Conservation (phyloP, 1,284 basidiomycete genomes). For the Rhodotorula mucilaginosa region DNA sequence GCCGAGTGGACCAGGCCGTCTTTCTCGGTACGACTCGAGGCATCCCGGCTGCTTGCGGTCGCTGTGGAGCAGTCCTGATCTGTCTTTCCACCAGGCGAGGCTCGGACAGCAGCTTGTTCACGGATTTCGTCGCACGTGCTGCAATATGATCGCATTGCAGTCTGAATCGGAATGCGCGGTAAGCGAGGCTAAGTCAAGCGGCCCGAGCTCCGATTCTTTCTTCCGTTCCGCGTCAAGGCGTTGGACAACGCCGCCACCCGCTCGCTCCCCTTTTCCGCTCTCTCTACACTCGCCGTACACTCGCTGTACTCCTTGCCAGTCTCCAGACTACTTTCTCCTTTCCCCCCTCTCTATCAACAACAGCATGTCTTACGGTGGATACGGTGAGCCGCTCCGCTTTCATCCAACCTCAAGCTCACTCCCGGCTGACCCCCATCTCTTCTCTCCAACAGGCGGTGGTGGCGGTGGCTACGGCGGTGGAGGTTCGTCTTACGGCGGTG, state of each 20-base stretch:
- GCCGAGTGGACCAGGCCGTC: conserved; percentile 73
- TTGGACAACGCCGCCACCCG: no score
- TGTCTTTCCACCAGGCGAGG: no score
- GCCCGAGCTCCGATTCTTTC: no score
- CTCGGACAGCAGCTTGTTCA: no score
- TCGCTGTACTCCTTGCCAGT: not conserved
- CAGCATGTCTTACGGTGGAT: conserved; percentile 39
- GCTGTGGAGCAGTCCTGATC: no score
- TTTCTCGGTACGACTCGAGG: conserved; percentile 58
- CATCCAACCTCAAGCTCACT: not conserved
- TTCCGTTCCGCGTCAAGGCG: no score
- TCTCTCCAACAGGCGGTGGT: conserved; percentile 12
- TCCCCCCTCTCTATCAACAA: not conserved
- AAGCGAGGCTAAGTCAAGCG: no score
- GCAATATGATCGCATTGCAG: no score
- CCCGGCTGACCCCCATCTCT: not conserved
- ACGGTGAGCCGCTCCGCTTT: conserved; percentile 23
- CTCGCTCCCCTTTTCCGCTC: not conserved
- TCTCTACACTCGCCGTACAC: conserved; percentile 2
- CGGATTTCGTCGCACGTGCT: no score
- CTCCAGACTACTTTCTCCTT: not conserved
- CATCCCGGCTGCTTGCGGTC: not conserved
- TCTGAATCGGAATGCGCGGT: no score
- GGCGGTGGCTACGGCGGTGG: conserved; percentile 27
- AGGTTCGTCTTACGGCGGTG: conserved; percentile 36